Evolutionary conservation across 2,329 filamentous ascomycete species (phyloP).

Genomic region (Xylariaceae sp.): DNA sequence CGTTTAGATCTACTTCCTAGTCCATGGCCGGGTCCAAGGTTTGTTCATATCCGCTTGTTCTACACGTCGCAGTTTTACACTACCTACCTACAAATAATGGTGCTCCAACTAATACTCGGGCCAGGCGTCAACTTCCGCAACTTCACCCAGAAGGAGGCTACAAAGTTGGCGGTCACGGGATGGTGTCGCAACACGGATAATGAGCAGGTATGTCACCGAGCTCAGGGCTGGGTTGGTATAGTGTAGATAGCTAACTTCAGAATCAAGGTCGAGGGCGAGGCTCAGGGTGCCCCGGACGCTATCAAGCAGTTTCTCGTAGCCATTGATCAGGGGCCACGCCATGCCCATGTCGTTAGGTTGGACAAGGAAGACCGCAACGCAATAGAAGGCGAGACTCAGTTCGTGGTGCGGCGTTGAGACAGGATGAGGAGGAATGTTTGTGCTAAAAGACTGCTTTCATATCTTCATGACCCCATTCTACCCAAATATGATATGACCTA

Average conservation of each 20-base stretch:
- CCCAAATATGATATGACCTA: constrained; percentile 1
- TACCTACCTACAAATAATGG: neutral
- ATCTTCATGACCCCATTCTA: constrained; percentile 1
- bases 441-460: constrained; percentile 1
- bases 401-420: constrained; percentile 46
- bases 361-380: constrained; percentile 62
- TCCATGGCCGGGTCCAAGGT: constrained; percentile 68
- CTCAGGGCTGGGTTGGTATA: neutral
- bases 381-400: constrained; percentile 62
- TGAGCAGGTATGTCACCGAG: constrained; percentile 42
- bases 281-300: constrained; percentile 63
- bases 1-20: constrained; percentile 54
- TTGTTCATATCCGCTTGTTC: constrained; percentile 9
- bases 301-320: constrained; percentile 68
- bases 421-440: neutral
- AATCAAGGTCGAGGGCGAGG: constrained; percentile 77
- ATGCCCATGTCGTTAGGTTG: constrained; percentile 67
- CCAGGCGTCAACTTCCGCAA: constrained; percentile 54
- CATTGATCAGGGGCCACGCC: constrained; percentile 66
- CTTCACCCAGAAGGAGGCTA: constrained; percentile 50
- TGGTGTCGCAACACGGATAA: constrained; percentile 57
- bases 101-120: constrained; percentile 18
- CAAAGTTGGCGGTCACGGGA: constrained; percentile 47
- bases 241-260: constrained; percentile 12
- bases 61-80: neutral